phyloP scores from a whole-genome alignment of 352 stramenopile species.

The Phytopythium sindhum region DNA sequence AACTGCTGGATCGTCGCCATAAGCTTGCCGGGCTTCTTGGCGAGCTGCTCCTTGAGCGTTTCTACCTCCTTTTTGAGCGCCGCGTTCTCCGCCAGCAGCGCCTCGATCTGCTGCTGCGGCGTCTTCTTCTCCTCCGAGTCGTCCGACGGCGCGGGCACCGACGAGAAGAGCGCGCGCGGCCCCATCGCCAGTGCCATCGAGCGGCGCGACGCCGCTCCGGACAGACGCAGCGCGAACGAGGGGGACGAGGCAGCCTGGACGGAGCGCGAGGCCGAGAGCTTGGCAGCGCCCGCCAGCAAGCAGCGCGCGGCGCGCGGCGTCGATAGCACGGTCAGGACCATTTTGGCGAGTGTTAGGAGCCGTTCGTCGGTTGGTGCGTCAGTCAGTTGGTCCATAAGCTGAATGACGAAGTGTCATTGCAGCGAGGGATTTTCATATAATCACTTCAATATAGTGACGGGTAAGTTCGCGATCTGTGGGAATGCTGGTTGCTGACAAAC shows the following conservation, averaged over 20 bases:
- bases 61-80: constrained; percentile 68
- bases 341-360: background rate
- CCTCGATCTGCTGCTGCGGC: constrained; percentile 58
- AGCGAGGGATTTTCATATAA: background rate
- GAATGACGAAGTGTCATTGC: background rate
- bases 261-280: constrained; percentile 9
- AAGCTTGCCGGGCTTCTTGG: constrained; percentile 73
- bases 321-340: background rate
- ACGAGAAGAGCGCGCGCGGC: constrained; percentile 40
- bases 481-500: background rate
- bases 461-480: background rate
- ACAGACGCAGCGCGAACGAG: background rate
- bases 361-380: background rate
- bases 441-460: background rate
- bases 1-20: constrained; percentile 81
- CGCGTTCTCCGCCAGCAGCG: constrained; percentile 74
- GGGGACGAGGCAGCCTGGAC: background rate
- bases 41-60: constrained; percentile 48
- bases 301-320: constrained; percentile 18
- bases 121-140: constrained; percentile 21
- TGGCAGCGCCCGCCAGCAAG: constrained; percentile 19
- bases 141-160: constrained; percentile 30
- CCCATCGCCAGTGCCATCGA: background rate
- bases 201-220: background rate
- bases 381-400: background rate